Evolutionary conservation across 495 filamentous ascomycete genomes (phyloP).

Genomic region (Physcia stellaris): DNA sequence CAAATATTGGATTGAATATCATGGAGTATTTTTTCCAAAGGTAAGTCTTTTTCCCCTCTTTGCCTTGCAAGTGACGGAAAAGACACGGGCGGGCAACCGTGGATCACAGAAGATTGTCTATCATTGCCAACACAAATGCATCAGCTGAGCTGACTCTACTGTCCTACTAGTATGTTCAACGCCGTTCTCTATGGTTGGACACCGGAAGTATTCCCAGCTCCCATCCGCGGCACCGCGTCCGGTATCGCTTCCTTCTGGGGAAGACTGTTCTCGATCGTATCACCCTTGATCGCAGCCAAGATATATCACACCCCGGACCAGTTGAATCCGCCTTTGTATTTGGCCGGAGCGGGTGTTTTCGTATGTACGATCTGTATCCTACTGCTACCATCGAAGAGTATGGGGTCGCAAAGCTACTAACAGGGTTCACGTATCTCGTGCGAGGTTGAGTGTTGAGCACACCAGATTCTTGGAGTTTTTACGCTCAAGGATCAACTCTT

Average conservation of each 20-base stretch:
- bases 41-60: constrained; percentile 35
- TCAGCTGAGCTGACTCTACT: too few relatives aligned
- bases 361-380: constrained; percentile 27
- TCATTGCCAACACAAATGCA: neutral
- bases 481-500: too few relatives aligned
- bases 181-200: constrained; percentile 45
- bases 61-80: too few relatives aligned
- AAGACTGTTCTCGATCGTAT: constrained; percentile 28
- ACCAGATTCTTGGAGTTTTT: too few relatives aligned
- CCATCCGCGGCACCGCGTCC: constrained; percentile 37
- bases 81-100: too few relatives aligned
- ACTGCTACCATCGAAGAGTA: constrained; percentile 22
- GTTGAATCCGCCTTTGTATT: constrained; percentile 25
- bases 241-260: constrained; percentile 39
- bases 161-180: constrained; percentile 39
- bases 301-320: constrained; percentile 18
- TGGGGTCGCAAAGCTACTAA: constrained; percentile 21
- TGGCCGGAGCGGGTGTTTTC: constrained; percentile 30
- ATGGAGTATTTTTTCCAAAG: constrained; percentile 37
- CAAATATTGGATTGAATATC: constrained; percentile 29
- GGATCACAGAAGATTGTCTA: neutral
- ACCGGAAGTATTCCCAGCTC: constrained; percentile 40
- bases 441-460: too few relatives aligned
- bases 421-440: too few relatives aligned
- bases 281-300: constrained; percentile 26